These are phyloP conservation scores for Phalaenopsis hybrid DNA, from an alignment of 116 monocot genomes.

Conservation along the genomic window DNA sequence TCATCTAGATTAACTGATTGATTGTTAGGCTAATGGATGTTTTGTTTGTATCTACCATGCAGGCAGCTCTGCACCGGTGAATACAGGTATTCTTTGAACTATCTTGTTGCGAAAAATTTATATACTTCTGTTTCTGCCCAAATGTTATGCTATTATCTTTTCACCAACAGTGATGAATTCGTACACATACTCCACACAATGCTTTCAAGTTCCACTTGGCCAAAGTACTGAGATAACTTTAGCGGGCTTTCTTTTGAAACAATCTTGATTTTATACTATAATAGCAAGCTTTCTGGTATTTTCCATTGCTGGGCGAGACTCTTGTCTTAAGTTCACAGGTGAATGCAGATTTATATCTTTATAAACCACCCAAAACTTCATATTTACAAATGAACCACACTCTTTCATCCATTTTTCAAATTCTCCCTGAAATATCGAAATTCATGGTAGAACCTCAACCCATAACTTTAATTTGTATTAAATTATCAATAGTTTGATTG, in stretches of 20 bases:
- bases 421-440: no score
- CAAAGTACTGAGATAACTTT: not conserved
- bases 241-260: not conserved
- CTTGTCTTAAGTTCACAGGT: not conserved
- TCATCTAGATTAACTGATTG: not conserved
- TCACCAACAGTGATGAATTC: not conserved
- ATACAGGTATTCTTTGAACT: conserved; percentile 48
- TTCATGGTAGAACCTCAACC: no score
- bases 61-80: conserved; percentile 99
- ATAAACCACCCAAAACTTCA: no score
- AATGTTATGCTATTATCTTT: not conserved
- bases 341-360: not conserved
- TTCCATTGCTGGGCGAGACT: not conserved
- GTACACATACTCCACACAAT: not conserved
- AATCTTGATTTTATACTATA: not conserved
- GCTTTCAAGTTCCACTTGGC: not conserved
- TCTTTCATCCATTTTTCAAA: no score
- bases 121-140: not conserved
- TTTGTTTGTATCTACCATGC: conserved; percentile 17
- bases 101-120: not conserved
- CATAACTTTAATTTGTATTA: no score
- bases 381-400: no score
- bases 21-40: conserved; percentile 13
- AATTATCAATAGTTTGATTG: no score
- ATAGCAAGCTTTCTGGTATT: not conserved